A percentile compares a stretch with the other conserved stretches of the same genome.
Conservation (phyloP, 2,329 filamentous ascomycete genomes). For the Monilinia fructicola region DNA sequence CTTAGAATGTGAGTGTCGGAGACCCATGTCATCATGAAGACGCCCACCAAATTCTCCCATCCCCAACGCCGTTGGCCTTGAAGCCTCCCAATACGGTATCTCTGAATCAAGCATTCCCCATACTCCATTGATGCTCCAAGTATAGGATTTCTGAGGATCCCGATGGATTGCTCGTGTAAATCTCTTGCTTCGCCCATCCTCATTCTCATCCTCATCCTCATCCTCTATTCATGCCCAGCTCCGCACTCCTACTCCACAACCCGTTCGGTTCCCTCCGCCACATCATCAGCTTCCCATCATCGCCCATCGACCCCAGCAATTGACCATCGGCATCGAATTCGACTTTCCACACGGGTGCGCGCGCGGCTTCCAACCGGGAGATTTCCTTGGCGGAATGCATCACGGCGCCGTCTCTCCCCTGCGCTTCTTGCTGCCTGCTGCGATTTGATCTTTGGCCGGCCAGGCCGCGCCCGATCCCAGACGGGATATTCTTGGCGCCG, state of each 20-base stretch:
- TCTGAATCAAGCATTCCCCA: not conserved
- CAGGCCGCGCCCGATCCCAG: conserved; percentile 54
- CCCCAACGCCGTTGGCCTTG: not conserved
- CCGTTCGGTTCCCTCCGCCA: conserved; percentile 52
- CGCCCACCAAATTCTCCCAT: not conserved
- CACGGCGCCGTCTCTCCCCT: conserved; percentile 62
- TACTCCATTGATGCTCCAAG: conserved; percentile 2
- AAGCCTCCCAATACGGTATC: not conserved
- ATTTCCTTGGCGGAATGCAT: conserved; percentile 62
- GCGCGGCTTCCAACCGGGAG: conserved; percentile 65
- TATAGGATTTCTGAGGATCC: not conserved
- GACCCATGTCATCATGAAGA: too few relatives aligned
- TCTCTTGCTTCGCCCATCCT: not conserved
- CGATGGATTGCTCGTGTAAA: not conserved
- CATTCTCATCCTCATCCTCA: not conserved
- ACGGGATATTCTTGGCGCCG: conserved; percentile 44
- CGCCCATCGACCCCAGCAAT: conserved; percentile 71
- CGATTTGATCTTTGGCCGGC: conserved; percentile 45
- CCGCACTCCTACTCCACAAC: conserved; percentile 38
- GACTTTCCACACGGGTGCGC: conserved; percentile 73
- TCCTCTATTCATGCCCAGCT: conserved; percentile 36
- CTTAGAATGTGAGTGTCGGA: too few relatives aligned
- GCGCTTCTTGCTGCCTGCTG: conserved; percentile 47
- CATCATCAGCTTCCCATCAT: conserved; percentile 67
- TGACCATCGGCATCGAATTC: conserved; percentile 70